These are phyloP conservation scores for Phytopythium ostracodes DNA, from an alignment of 352 stramenopile genomes.

Conservation along the genomic window DNA sequence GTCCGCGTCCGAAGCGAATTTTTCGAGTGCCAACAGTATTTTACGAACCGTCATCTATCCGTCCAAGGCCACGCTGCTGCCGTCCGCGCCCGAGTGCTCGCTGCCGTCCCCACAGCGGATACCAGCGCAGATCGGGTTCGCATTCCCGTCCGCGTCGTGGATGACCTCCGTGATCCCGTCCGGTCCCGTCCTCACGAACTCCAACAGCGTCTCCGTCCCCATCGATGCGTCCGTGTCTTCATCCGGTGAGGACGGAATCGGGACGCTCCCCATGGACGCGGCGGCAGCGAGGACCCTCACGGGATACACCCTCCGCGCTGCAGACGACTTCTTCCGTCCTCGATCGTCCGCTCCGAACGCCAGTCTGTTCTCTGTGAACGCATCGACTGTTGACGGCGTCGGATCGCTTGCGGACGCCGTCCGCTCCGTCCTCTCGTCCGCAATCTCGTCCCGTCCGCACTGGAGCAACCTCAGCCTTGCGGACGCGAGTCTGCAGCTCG, in stretches of 20 bases:
- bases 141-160: constrained; percentile 47
- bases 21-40: constrained; percentile 25
- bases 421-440: neutral
- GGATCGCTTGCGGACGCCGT: constrained; percentile 21
- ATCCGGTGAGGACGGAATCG: constrained; percentile 1
- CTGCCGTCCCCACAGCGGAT: constrained; percentile 40
- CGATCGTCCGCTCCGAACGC: constrained; percentile 18
- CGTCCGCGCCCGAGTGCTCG: constrained; percentile 23
- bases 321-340: constrained; percentile 42
- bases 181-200: constrained; percentile 15
- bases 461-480: constrained; percentile 26
- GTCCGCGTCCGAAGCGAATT: neutral
- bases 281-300: constrained; percentile 23
- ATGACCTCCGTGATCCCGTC: constrained; percentile 28
- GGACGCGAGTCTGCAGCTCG: constrained; percentile 31
- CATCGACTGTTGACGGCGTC: constrained; percentile 6
- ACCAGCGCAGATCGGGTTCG: constrained; percentile 40
- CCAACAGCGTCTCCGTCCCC: constrained; percentile 21
- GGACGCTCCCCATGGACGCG: constrained; percentile 25
- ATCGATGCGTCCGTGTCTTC: constrained; percentile 5
- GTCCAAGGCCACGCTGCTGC: constrained; percentile 17
- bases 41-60: constrained; percentile 28
- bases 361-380: constrained; percentile 13
- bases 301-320: constrained; percentile 23
- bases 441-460: constrained; percentile 7